Base-by-base conservation (phyloP, 257 asterid genomes). In the Thymus mandschuricus region DNA sequence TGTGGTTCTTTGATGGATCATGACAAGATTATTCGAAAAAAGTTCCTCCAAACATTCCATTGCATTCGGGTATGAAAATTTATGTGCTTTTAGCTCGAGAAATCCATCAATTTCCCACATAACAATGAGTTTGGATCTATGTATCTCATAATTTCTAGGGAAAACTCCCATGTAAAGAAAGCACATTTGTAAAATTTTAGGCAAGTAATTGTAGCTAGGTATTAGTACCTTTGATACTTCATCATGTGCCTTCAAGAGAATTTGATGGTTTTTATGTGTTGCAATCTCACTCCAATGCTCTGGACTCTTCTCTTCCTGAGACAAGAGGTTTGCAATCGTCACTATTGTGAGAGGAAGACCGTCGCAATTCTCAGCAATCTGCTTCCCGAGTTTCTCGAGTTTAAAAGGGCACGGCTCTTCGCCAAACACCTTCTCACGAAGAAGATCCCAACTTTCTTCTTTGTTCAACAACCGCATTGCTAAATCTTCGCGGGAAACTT, bases 341-440 rank as follows among this genome's bases (percentile, higher is more conserved):
- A 69, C 34, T 10, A 69, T 30, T 21, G 35, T 29, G 13, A 57
- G 74, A 30, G 74, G 66, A 69, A 69, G 74, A 8, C 74, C 66
- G 8, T 69, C 74, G 52, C 66, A 69, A 43, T 69, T 69, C 35
- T 69, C 66, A 8, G 74, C 55, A 43, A 69, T 57, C 57, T 41
- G 28, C 65, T 12, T 69, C 6, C 66, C 74, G 9, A 21, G 41
- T 57, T 11, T n/a, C 58, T 57, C 74, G 21, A 21, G 21, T 21
- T 21, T 21, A 21, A 21, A 21, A 21, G 21, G 21, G 21, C 21
- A 21, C 21, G 21, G 21, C 21, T 21, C 21, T 21, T 21, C 21
- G 21, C 21, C 21, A 21, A 21, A 21, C 21, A 21, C 21, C 21
- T 21, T 21, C 21, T 21, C 21, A 21, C 21, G 21, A 21, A 21